Conservation (phyloP, 306 rosid species). For the Erythrophleum fordii region DNA sequence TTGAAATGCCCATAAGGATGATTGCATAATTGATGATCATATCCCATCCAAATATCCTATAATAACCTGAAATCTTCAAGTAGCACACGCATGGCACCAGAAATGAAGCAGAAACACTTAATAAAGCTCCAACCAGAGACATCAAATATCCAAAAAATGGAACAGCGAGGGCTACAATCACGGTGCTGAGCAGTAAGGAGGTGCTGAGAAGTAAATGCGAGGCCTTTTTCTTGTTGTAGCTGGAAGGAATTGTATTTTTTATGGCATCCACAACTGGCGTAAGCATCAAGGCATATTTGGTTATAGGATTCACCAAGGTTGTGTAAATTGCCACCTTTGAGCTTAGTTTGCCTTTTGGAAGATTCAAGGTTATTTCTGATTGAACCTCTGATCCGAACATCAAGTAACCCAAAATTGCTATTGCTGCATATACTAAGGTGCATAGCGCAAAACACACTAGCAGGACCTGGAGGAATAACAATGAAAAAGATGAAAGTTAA, state of each 20-base stretch:
- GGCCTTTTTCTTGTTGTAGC: conserved; percentile 26
- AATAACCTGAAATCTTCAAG: conserved; percentile 54
- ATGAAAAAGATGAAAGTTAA: not conserved
- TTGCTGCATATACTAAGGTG: conserved; percentile 51
- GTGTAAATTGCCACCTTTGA: conserved; percentile 41
- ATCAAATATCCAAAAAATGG: conserved; percentile 48
- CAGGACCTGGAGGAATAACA: conserved; percentile 43
- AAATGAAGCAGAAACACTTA: conserved; percentile 50
- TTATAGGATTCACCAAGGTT: conserved; percentile 41
- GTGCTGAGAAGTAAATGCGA: conserved; percentile 34
- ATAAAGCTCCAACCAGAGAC: conserved; percentile 57
- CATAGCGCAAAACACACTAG: conserved; percentile 52
- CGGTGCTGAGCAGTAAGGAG: conserved; percentile 43
- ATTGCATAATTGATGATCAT: conserved; percentile 15
- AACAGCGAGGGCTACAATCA: conserved; percentile 42
- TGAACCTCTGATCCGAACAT: conserved; percentile 54
- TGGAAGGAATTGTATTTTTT: conserved; percentile 31
- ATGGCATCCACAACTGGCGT: conserved; percentile 47
- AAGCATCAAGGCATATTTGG: conserved; percentile 61
- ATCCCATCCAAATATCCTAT: conserved; percentile 33
- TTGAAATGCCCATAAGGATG: conserved; percentile 43
- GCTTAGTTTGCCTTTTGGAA: conserved; percentile 48
- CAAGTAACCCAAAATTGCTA: conserved; percentile 55
- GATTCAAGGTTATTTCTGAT: conserved; percentile 59
- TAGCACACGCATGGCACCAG: conserved; percentile 54